Conservation (phyloP, 208 protist genomes). For the Lotmaria passim region DNA sequence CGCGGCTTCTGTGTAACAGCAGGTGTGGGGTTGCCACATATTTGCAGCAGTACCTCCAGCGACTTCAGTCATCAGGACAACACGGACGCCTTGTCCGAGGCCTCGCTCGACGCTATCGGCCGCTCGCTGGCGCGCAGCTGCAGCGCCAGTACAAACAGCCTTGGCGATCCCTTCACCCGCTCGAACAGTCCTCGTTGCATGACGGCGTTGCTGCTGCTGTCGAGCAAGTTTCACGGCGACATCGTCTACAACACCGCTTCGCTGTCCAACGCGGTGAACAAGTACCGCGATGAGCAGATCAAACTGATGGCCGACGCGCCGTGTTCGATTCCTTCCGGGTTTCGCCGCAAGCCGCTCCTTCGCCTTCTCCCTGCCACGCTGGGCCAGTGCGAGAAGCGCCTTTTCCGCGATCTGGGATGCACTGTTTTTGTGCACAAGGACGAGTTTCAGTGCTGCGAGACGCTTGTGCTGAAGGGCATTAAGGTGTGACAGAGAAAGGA, state of each 20-base stretch:
- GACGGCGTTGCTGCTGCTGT: conserved; percentile 39
- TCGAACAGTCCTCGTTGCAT: conserved; percentile 38
- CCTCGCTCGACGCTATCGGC: not conserved
- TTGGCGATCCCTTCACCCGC: conserved; percentile 34
- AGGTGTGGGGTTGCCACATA: not conserved
- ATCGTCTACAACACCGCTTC: conserved; percentile 45
- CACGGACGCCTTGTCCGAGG: conserved; percentile 1
- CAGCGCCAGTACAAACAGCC: conserved; percentile 24
- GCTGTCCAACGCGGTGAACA: conserved; percentile 35
- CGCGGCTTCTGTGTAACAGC: not conserved
- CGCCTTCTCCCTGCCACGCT: conserved; percentile 32
- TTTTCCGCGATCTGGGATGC: conserved; percentile 42
- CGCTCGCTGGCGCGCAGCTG: conserved; percentile 11
- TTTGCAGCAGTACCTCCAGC: conserved; percentile 39
- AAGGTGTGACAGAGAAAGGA: no score
- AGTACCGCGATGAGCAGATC: conserved; percentile 25
- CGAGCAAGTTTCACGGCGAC: conserved; percentile 56
- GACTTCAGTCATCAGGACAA: conserved; percentile 22
- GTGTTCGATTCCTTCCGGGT: not conserved
- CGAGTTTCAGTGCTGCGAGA: conserved; percentile 40
- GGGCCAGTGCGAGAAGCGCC: conserved; percentile 43
- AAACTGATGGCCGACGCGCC: not conserved
- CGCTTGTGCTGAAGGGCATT: conserved; percentile 13
- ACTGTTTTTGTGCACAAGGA: conserved; percentile 32
- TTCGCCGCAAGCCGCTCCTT: conserved; percentile 12